phyloP scores from a whole-genome alignment of 176 grass and related monocot genomes.

The Oryza glumipatula region DNA sequence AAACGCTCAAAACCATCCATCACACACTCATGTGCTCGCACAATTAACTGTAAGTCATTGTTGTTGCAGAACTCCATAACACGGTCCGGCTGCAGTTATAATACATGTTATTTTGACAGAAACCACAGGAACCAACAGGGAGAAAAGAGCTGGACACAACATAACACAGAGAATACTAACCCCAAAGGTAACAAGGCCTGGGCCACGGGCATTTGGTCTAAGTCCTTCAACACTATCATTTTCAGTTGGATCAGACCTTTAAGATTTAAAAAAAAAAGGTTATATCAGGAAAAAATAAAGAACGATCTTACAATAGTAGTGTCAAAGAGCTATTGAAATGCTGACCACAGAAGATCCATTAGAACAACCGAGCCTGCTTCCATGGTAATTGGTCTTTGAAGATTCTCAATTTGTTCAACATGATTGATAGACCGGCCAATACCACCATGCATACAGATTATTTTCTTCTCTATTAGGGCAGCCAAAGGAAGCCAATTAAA shows the following conservation, averaged over 20 bases:
- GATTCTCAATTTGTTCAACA: conserved; percentile 94
- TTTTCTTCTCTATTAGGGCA: conserved; percentile 97
- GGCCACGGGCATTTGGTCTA: conserved; percentile 95
- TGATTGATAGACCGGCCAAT: conserved; percentile 98
- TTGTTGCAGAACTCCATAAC: conserved; percentile 99
- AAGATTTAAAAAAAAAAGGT: conserved; percentile 27
- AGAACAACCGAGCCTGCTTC: conserved; percentile 98
- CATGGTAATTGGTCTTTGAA: conserved; percentile 95
- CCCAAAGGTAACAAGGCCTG: conserved; percentile 98
- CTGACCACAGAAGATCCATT: conserved; percentile 98
- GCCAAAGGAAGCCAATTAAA: conserved; percentile 99
- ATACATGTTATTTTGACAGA: conserved; percentile 6
- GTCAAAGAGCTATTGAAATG: conserved; percentile 34
- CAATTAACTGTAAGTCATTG: conserved; percentile 95
- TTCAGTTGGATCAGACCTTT: conserved; percentile 98
- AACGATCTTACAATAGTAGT: conserved; percentile 37
- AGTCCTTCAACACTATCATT: conserved; percentile 97
- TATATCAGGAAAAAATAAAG: conserved; percentile 28
- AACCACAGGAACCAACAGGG: not conserved
- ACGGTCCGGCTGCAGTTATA: conserved; percentile 79
- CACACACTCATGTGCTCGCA: conserved; percentile 98
- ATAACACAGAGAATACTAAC: conserved; percentile 50
- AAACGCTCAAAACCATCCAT: conserved; percentile 99
- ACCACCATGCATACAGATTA: conserved; percentile 99
- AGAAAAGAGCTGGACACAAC: conserved; percentile 14